A percentile compares a stretch with the other conserved stretches of the same genome.
phyloP scores from a whole-genome alignment of 2,329 filamentous ascomycete genomes.

The Alternaria consortialis region DNA sequence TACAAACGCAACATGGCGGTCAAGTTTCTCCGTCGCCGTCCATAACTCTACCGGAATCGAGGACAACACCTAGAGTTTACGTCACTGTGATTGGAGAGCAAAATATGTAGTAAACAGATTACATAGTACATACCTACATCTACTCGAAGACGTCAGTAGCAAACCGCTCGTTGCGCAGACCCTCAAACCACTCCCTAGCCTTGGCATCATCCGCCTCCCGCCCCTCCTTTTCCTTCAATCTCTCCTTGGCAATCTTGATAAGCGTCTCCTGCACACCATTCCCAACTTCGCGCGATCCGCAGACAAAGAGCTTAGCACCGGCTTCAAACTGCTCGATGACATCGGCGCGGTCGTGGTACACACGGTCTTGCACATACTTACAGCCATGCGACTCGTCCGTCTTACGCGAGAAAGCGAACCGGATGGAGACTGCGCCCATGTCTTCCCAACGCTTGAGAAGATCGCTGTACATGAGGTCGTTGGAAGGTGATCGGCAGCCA shows the following conservation, averaged over 20 bases:
- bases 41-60: too few species aligned
- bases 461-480: conserved; percentile 68
- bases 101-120: too few species aligned
- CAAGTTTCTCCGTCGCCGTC: background rate
- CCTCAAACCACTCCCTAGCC: conserved; percentile 57
- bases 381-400: conserved; percentile 57
- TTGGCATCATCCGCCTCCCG: conserved; percentile 51
- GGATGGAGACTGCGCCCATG: conserved; percentile 68
- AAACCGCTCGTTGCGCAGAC: conserved; percentile 54
- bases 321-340: conserved; percentile 57
- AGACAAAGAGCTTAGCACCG: conserved; percentile 69
- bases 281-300: conserved; percentile 64
- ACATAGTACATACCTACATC: background rate
- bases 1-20: background rate
- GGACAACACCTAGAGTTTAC: too few species aligned
- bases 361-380: conserved; percentile 63
- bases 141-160: conserved; percentile 16
- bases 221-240: conserved; percentile 51
- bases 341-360: conserved; percentile 59
- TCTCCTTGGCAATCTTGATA: conserved; percentile 56
- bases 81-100: too few species aligned
- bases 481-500: conserved; percentile 65
- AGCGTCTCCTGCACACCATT: conserved; percentile 55
- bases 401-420: conserved; percentile 66
- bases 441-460: conserved; percentile 68